Evolutionary conservation across 176 grass and related monocot genomes (phyloP).

Genomic region (Ampelocalamus luodianensis): DNA sequence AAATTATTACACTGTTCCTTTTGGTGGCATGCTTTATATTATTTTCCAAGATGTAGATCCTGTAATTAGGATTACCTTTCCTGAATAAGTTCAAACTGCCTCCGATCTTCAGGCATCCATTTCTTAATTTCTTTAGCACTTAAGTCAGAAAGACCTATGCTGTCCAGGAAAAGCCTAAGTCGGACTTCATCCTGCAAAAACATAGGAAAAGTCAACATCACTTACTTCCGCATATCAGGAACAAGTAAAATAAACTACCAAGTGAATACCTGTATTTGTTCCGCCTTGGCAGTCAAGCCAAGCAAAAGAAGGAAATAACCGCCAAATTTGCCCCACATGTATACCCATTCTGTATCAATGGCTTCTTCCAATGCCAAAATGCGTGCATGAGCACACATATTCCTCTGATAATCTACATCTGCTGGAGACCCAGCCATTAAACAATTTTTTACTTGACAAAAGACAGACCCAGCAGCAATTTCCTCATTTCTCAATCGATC

Average conservation of each 20-base stretch:
- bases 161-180: constrained; percentile 95
- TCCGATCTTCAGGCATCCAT: constrained; percentile 98
- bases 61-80: constrained; percentile 50
- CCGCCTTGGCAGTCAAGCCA: constrained; percentile 95
- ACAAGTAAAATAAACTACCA: constrained; percentile 29
- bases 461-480: constrained; percentile 77
- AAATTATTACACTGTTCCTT: constrained; percentile 30
- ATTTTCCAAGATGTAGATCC: too few species aligned
- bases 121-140: constrained; percentile 99
- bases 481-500: constrained; percentile 94
- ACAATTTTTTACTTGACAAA: constrained; percentile 66
- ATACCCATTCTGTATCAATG: constrained; percentile 99
- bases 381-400: constrained; percentile 97
- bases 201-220: constrained; percentile 29
- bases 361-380: constrained; percentile 97
- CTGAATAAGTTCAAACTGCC: constrained; percentile 93
- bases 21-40: too few species aligned
- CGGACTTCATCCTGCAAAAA: constrained; percentile 94
- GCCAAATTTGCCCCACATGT: constrained; percentile 99
- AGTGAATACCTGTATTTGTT: constrained; percentile 93
- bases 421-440: constrained; percentile 61
- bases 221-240: constrained; percentile 3
- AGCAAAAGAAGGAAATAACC: constrained; percentile 98
- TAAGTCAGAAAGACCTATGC: constrained; percentile 91
- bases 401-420: constrained; percentile 80